A percentile compares a stretch with the other conserved stretches of the same genome.
phyloP scores from a whole-genome alignment of 1,139 yeast species.

The Suhomyces terraborum region DNA sequence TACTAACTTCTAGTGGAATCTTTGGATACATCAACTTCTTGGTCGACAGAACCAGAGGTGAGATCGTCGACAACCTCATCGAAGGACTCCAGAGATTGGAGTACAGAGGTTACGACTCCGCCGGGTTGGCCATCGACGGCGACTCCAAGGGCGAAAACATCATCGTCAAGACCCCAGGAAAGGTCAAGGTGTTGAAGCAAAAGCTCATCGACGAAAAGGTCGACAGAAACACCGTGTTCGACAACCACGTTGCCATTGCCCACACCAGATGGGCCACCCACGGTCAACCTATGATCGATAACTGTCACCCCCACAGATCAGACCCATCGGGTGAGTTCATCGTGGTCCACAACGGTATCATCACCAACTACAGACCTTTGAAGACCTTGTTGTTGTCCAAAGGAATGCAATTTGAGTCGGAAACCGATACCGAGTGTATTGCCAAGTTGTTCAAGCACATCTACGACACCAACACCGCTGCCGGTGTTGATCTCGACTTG shows the following conservation, averaged over 20 bases:
- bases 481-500: slow-evolving; percentile 74
- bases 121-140: slow-evolving; percentile 95
- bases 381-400: slow-evolving; percentile 76
- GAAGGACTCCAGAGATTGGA: slow-evolving; percentile 94
- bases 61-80: slow-evolving; percentile 81
- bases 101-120: slow-evolving; percentile 97
- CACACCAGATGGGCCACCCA: slow-evolving; percentile 99
- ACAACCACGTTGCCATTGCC: slow-evolving; percentile 93
- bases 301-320: slow-evolving; percentile 97
- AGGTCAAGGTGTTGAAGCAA: slow-evolving; percentile 79
- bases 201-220: slow-evolving; percentile 56
- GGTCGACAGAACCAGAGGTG: slow-evolving; percentile 90
- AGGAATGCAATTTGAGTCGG: slow-evolving; percentile 85
- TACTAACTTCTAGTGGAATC: slow-evolving; percentile 65
- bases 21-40: slow-evolving; percentile 97
- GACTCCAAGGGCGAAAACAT: slow-evolving; percentile 64
- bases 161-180: slow-evolving; percentile 85
- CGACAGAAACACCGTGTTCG: slow-evolving; percentile 64
- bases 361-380: slow-evolving; percentile 91
- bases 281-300: slow-evolving; percentile 82
- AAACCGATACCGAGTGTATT: slow-evolving; percentile 97
- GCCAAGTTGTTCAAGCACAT: slow-evolving; percentile 93
- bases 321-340: slow-evolving; percentile 82
- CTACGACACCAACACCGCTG: slow-evolving; percentile 73
- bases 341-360: slow-evolving; percentile 97